Evolutionary conservation across 2,329 filamentous ascomycete species (phyloP).

Genomic region (Sarocladiaceae sp.): DNA sequence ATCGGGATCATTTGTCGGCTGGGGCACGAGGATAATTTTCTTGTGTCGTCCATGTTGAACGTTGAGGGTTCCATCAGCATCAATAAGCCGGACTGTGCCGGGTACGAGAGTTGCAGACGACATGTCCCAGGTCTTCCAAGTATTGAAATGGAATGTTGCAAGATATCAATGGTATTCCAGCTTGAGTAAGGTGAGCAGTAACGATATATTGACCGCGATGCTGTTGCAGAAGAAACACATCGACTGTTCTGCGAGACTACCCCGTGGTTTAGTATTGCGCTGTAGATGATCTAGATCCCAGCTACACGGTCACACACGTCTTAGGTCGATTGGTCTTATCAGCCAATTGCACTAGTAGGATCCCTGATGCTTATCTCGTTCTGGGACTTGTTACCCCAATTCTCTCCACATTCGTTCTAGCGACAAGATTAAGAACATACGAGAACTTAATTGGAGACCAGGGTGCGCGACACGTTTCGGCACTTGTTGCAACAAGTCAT

Average conservation of each 20-base stretch:
- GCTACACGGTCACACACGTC: neutral
- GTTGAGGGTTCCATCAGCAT: neutral
- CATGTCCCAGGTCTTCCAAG: neutral
- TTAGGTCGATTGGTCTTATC: neutral
- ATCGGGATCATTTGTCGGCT: constrained; percentile 19
- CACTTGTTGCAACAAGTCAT: too few relatives aligned
- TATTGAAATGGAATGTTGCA: neutral
- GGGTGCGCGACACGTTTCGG: too few relatives aligned
- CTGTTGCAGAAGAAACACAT: neutral
- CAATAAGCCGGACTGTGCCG: constrained; percentile 1
- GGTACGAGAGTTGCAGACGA: neutral
- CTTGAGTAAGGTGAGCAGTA: neutral
- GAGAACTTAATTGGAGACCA: neutral
- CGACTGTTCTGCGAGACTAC: neutral
- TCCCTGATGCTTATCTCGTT: neutral
- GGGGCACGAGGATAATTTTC: constrained; percentile 19
- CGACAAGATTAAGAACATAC: neutral
- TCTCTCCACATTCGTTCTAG: constrained; percentile 7
- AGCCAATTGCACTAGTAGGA: neutral
- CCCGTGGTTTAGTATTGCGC: neutral
- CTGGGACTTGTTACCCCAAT: too few relatives aligned
- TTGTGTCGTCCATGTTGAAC: constrained; percentile 1
- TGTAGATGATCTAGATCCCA: neutral
- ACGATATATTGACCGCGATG: neutral
- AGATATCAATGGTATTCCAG: neutral